Base-by-base conservation (phyloP, 495 filamentous ascomycete genomes). In the Astrothelium subdiscretum region DNA sequence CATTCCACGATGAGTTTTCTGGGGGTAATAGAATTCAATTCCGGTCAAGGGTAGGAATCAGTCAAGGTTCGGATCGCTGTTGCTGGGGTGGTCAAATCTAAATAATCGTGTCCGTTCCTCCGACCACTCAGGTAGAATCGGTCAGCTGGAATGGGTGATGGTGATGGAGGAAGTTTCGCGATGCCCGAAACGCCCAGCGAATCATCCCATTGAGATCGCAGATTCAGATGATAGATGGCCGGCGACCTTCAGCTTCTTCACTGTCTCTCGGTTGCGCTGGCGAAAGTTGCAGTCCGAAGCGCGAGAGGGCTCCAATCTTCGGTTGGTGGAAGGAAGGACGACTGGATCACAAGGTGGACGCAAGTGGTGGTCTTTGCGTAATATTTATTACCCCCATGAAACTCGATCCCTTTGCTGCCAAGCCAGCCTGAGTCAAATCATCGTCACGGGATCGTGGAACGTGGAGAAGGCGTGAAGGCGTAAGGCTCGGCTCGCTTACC, bases 351-450 rank as follows among this genome's bases (percentile, higher is more conserved):
- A 8, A 29, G 6, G 2, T 29, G 48, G 48, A 54, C 26, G 5
- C 29, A n/a, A 2, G 48, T 29, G 24, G 48, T 20, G 48, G 48
- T 11, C 48, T 27, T 54, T 29, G 48, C 48, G 48, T 54, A 54
- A 54, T 54, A 54, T 54, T 54, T 54, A 54, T 54, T 54, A 54
- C 48, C 48, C 48, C 48, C 48, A 54, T 54, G 29, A 54, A 54
- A 54, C 48, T 54, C 48, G 24, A 29, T 8, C 11, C 15, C 48
- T 29, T 11, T 29, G 48, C 5, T 27, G 43, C 43, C 43, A 48
- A 48, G 43, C 13, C 5, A 5, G 5, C 10, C 24, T 54, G 20
- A 15, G 8, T 15, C 8, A 8, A 6, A 38, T 38, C 8, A 6
- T 26, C 22, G 48, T 54, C 48, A 54, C 11, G 48, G 8, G 8